These are phyloP conservation scores for Didymella arachidicola DNA, from an alignment of 2,329 filamentous ascomycete species.

Conservation along the genomic window DNA sequence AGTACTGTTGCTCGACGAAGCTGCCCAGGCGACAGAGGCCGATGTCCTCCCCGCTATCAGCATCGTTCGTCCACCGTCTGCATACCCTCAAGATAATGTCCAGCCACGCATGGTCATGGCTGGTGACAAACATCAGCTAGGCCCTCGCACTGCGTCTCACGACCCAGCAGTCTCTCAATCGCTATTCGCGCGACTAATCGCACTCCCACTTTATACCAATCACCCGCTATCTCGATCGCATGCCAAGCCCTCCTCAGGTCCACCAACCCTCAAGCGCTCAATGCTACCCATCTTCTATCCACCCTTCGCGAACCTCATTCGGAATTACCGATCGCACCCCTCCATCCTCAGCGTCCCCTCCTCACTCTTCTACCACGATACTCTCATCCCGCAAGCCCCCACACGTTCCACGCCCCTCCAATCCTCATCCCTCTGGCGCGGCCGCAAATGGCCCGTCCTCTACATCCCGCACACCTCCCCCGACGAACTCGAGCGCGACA, in stretches of 20 bases:
- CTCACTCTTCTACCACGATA: conserved; percentile 56
- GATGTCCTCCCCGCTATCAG: conserved; percentile 53
- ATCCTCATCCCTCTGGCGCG: conserved; percentile 48
- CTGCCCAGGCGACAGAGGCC: conserved; percentile 56
- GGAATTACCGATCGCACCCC: conserved; percentile 58
- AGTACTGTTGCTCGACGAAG: conserved; percentile 56
- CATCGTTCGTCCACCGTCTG: conserved; percentile 49
- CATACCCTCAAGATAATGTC: conserved; percentile 26
- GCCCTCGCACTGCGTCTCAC: conserved; percentile 50
- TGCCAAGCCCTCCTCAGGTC: conserved; percentile 30
- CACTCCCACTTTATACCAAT: conserved; percentile 47
- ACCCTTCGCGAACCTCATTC: conserved; percentile 55
- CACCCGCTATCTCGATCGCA: conserved; percentile 53
- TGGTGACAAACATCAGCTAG: conserved; percentile 57
- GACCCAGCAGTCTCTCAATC: conserved; percentile 47
- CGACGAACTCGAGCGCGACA: conserved; percentile 54
- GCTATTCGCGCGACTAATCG: conserved; percentile 54
- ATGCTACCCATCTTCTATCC: conserved; percentile 54
- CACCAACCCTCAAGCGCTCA: conserved; percentile 38
- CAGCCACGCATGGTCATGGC: conserved; percentile 56
- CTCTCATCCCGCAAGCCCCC: conserved; percentile 52
- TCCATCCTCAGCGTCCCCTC: conserved; percentile 55
- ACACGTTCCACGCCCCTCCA: conserved; percentile 35
- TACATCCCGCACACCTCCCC: conserved; percentile 50
- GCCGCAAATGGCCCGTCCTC: conserved; percentile 53